Percentiles rank a stretch among this genome's conserved stretches.
Evolutionary conservation across 23 red algal species (phyloP).

Genomic region (Cyanidiococcus yangmingshanensis): DNA sequence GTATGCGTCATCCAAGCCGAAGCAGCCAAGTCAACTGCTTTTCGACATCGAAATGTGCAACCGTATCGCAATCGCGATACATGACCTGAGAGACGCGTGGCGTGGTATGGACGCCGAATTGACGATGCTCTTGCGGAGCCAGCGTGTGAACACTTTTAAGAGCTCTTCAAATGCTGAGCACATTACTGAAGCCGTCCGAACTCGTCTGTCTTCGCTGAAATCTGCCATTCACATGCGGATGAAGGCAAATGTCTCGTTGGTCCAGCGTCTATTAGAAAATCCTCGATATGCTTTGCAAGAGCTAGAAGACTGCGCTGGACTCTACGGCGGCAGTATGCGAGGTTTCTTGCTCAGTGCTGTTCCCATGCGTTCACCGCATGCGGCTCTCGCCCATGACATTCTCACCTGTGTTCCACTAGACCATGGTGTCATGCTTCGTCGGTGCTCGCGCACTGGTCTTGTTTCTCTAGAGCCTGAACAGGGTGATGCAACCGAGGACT

Average conservation of each 20-base stretch:
- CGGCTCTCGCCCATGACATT: neutral
- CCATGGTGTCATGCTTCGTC: neutral
- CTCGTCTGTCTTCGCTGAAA: neutral
- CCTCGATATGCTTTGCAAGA: neutral
- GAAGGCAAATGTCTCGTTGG: neutral
- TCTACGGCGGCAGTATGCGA: neutral
- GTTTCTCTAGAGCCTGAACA: neutral
- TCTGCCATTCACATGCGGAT: neutral
- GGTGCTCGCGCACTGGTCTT: slow-evolving; percentile 6
- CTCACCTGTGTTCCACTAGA: neutral
- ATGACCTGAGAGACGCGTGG: neutral
- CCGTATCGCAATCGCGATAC: neutral
- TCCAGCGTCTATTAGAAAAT: neutral
- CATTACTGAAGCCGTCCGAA: neutral
- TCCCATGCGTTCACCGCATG: neutral
- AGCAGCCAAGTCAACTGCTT: neutral
- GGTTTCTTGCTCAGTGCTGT: neutral
- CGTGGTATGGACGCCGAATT: neutral
- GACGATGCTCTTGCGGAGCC: neutral
- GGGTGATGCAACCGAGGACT: neutral
- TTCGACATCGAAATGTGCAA: neutral
- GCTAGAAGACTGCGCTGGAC: neutral
- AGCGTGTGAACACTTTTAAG: neutral
- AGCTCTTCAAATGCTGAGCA: neutral
- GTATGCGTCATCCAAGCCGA: neutral